Evolutionary conservation across 768 basidiomycete species (phyloP).

Genomic region (Mycena galopus): DNA sequence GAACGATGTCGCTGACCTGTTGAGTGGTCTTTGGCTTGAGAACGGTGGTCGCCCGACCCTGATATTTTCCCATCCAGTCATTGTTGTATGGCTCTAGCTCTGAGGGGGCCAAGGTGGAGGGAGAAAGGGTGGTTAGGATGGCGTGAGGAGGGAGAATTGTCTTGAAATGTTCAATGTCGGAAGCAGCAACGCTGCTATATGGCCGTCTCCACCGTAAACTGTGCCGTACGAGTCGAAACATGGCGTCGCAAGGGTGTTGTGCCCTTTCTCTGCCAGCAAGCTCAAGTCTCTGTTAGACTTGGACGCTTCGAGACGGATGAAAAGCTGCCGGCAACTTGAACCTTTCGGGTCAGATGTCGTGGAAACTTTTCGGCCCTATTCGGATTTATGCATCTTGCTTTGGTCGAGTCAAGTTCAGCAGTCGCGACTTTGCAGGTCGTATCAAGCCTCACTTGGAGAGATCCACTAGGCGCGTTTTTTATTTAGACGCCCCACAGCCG

Average conservation of each 20-base stretch:
- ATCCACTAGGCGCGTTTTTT: too few relatives aligned
- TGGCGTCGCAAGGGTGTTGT: background rate
- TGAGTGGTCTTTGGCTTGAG: conserved; percentile 89
- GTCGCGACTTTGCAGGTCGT: too few relatives aligned
- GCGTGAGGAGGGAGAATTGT: conserved; percentile 71
- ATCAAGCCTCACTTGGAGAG: too few relatives aligned
- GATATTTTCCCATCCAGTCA: conserved; percentile 98
- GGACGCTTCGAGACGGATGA: too few relatives aligned
- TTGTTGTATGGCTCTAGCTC: conserved; percentile 87
- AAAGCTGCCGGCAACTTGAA: too few relatives aligned
- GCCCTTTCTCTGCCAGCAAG: background rate
- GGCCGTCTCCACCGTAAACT: conserved; percentile 25
- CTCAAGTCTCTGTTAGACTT: too few relatives aligned
- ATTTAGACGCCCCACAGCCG: too few relatives aligned
- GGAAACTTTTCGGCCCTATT: too few relatives aligned
- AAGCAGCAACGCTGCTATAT: conserved; percentile 61
- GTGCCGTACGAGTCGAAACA: conserved; percentile 14
- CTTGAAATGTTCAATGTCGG: conserved; percentile 78
- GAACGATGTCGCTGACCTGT: conserved; percentile 90
- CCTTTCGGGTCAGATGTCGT: too few relatives aligned
- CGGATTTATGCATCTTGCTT: too few relatives aligned
- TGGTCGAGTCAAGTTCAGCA: too few relatives aligned
- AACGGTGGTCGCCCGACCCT: conserved; percentile 86
- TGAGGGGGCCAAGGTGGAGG: conserved; percentile 58
- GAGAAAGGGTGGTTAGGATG: conserved; percentile 76